Base-by-base conservation (phyloP, 805 yeast genomes). In the Yarrowia osloensis region DNA sequence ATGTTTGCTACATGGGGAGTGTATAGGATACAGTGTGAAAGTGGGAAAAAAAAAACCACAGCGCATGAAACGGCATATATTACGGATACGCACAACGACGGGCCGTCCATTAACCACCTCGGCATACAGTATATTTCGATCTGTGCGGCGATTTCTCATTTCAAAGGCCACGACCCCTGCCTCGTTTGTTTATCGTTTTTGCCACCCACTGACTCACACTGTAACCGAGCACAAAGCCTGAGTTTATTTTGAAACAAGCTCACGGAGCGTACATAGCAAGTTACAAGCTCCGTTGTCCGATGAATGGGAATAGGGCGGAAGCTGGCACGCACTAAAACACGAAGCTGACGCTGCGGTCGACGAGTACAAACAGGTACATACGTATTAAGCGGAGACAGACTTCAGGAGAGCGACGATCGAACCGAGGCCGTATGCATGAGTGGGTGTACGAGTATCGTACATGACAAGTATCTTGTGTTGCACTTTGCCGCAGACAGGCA, bases 201-300 rank as follows among this genome's bases (percentile, higher is more conserved):
- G 57, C 57, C 57, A 50, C 57, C 57, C 57, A 50, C 57, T 50
- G 57, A 50, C 57, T 50, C 57, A 50, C 57, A 50, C 57, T 50
- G 57, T 50, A 50, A 50, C 57, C 57, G 57, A 50, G 21, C 21
- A 50, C 40, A 50, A 50, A 50, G 57, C 12, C 57, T 33, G 22
- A 50, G 22, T 12, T 4, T 33, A 31, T 19, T 19, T 13, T 31
- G 40, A 50, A 33, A 33, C 37, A 13, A 15, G 8, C 55, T 33
- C 26, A 33, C 55, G 57, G 57, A 17, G 15, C 40, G 39, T 31
- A 50, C 57, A 50, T 31, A 50, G 57, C 57, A 50, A 50, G 21
- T 42, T 33, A 22, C 28, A 50, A 50, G 8, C n/a, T 29, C 57
- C 40, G 57, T 50, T 50, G 57, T 50, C 57, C 40, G 57, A 50